phyloP scores from a whole-genome alignment of 2,329 filamentous ascomycete genomes.

The Penicillium sp. region DNA sequence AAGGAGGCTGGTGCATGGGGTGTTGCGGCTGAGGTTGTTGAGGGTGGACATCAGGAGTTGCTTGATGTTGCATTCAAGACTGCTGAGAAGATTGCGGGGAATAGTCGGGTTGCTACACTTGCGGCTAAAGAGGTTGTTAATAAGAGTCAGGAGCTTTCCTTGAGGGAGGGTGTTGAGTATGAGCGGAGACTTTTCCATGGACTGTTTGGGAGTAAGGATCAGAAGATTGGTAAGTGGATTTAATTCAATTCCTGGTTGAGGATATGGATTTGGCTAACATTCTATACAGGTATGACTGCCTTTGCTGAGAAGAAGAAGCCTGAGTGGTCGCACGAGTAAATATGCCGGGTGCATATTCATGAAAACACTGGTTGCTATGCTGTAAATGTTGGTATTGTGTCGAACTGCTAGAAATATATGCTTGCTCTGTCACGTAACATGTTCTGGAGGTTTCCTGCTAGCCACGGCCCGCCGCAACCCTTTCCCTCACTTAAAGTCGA shows the following conservation, averaged over 20 bases:
- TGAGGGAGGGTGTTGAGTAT: slow-evolving; percentile 90
- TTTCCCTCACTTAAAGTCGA: slow-evolving; percentile 7
- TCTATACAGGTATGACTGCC: slow-evolving; percentile 68
- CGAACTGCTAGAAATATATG: not conserved
- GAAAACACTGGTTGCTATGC: not conserved
- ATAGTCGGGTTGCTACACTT: slow-evolving; percentile 82
- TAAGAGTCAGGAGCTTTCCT: slow-evolving; percentile 88
- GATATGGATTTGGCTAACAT: slow-evolving; percentile 11
- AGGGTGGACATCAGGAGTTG: slow-evolving; percentile 72
- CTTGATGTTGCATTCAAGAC: slow-evolving; percentile 79
- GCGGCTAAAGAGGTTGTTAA: slow-evolving; percentile 98
- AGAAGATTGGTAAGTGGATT: slow-evolving; percentile 77
- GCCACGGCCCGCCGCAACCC: slow-evolving; percentile 7
- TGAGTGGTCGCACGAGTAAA: slow-evolving; percentile 79
- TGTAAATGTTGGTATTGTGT: not conserved
- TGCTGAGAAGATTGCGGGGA: slow-evolving; percentile 84
- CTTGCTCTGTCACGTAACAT: not conserved
- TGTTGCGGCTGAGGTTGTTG: slow-evolving; percentile 79
- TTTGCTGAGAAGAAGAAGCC: slow-evolving; percentile 95
- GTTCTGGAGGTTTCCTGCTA: slow-evolving; percentile 1
- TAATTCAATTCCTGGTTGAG: not conserved
- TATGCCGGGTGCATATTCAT: not conserved
- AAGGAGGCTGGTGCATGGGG: slow-evolving; percentile 88
- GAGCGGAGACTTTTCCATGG: slow-evolving; percentile 92
- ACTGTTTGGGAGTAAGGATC: slow-evolving; percentile 90